Evolutionary conservation across 2,329 filamentous ascomycete genomes (phyloP).

Genomic region (Mycosphaerella sp.): DNA sequence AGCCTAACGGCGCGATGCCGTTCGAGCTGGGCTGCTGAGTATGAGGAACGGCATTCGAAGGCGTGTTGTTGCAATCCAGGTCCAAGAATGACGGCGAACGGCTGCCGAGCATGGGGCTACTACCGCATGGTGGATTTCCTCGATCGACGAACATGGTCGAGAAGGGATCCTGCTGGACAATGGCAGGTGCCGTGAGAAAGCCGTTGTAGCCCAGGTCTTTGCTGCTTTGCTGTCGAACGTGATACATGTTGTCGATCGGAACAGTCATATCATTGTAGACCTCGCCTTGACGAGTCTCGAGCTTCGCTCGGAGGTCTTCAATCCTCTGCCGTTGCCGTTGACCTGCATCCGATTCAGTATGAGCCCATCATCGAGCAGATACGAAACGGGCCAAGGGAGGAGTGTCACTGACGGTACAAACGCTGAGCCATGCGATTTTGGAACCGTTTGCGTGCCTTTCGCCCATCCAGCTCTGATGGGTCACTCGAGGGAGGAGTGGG

Average conservation of each 20-base stretch:
- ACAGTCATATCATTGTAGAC: not conserved
- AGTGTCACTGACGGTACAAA: not conserved
- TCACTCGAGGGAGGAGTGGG: not conserved
- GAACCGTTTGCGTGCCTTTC: not conserved
- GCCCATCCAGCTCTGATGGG: not conserved
- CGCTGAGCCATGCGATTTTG: not conserved
- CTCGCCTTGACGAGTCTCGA: not conserved
- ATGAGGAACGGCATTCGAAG: not conserved
- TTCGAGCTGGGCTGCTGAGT: not conserved
- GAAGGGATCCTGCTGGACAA: not conserved
- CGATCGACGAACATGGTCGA: not conserved
- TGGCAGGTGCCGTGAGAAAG: not conserved
- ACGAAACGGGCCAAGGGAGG: not conserved
- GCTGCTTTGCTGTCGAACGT: not conserved
- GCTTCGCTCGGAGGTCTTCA: not conserved
- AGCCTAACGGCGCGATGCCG: not conserved
- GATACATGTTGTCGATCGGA: not conserved
- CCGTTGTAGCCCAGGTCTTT: not conserved
- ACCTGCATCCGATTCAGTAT: not conserved
- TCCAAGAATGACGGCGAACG: not conserved
- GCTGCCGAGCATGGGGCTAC: not conserved
- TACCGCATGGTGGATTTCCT: not conserved
- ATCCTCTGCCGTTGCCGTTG: not conserved
- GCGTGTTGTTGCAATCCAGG: not conserved
- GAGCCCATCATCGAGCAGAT: not conserved